A percentile compares a stretch with the other conserved stretches of the same genome.
These are phyloP conservation scores for Beauveria sp. DNA, from an alignment of 2,329 filamentous ascomycete genomes.

Conservation along the genomic window DNA sequence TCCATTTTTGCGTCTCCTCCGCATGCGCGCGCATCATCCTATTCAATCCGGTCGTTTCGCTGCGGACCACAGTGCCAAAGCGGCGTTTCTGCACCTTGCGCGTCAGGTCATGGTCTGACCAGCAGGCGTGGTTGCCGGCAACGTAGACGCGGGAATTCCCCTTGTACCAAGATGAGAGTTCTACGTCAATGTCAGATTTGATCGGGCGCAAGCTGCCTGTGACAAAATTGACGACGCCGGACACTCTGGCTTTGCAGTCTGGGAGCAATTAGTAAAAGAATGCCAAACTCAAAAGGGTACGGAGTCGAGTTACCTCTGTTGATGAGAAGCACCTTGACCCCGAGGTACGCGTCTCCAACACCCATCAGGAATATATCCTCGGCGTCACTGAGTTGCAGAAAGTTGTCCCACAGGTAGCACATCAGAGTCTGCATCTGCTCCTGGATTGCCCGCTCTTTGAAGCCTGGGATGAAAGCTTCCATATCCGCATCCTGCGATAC, in stretches of 20 bases:
- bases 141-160: slow-evolving; percentile 75
- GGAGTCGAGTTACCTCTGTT: slow-evolving; percentile 53
- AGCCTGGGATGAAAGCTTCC: slow-evolving; percentile 37
- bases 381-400: slow-evolving; percentile 68
- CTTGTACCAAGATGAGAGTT: slow-evolving; percentile 74
- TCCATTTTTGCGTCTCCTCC: slow-evolving; percentile 43
- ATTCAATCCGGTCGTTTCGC: slow-evolving; percentile 39
- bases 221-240: slow-evolving; percentile 74
- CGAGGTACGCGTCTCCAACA: slow-evolving; percentile 80
- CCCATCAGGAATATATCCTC: slow-evolving; percentile 80
- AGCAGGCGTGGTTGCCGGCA: slow-evolving; percentile 65
- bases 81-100: slow-evolving; percentile 53
- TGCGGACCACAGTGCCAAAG: slow-evolving; percentile 51
- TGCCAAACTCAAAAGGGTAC: background rate
- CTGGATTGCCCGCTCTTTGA: slow-evolving; percentile 42
- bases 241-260: slow-evolving; percentile 60
- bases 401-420: slow-evolving; percentile 93
- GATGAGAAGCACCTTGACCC: slow-evolving; percentile 72
- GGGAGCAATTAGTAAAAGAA: slow-evolving; percentile 13
- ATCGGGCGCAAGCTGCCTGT: slow-evolving; percentile 69
- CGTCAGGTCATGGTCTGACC: slow-evolving; percentile 54
- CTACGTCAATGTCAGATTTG: slow-evolving; percentile 68
- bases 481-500: slow-evolving; percentile 54
- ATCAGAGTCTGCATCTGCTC: slow-evolving; percentile 64
- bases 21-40: slow-evolving; percentile 51